Evolutionary conservation across 2,329 filamentous ascomycete species (phyloP), one percentile per base, ranked within the genome.

Genomic region (Arthrobotrys musiformis): DNA sequence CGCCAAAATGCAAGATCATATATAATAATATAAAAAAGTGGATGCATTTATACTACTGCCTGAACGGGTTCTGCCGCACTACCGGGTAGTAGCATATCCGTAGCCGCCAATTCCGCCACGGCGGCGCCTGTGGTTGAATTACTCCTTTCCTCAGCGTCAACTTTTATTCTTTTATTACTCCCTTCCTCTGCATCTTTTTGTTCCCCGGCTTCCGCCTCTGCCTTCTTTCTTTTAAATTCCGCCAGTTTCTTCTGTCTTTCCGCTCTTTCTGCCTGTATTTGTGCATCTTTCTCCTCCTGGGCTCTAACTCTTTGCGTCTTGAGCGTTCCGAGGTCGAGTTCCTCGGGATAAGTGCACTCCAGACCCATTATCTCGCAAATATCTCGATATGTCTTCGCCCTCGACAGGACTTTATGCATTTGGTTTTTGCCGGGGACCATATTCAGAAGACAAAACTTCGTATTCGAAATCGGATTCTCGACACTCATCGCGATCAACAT

Each of bases 401-500:
- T 84, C 78, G 88, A 89, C 80, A 95, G 86, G 2, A 86, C 83
- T 73, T 87, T 86, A 82, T 91, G 92, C 0, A 85, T 86, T 42
- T 88, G 85, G 93, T 0, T 93, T 93, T 24, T 98, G 89, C 84
- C 97, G 88, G 83, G 97, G 93, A 46, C 89, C 89, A 99, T 88
- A 33, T 95, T 86, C 61, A 78, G 15, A 6, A 73, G 22, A n/a
- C 74, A 78, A 82, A 92, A 99, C 83, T 99, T 99, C 4, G 94
- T 97, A 85, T 99, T 99, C 50, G 92, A 91, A 83, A 91, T 95
- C 78, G 90, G 90, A 83, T 99, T 98, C 82, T 94, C 90, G 11
- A 93, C 89, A 69, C 92, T 89, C 81, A 99, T 86, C 30, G 90
- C 88, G 33, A 87, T 88, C 78, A 88, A 87, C 79, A 98, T 82